Base-by-base conservation (phyloP, 2,329 filamentous ascomycete species). In the Penicillium capsulatum region DNA sequence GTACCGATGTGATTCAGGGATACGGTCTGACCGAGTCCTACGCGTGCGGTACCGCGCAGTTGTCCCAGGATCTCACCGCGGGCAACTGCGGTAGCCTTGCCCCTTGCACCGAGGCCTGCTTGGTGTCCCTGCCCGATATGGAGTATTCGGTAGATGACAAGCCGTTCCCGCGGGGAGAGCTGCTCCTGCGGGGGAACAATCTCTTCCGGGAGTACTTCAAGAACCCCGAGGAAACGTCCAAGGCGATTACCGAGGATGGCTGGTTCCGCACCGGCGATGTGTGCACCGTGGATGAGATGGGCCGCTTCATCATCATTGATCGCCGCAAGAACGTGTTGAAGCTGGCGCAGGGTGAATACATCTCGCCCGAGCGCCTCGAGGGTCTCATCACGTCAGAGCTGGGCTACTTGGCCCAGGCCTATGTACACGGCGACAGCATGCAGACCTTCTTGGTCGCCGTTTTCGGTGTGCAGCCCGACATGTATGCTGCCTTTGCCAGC, bases 271-370 rank as follows among this genome's bases (percentile, higher is more conserved):
- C 89, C 0, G 92, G 92, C 39, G 92, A 98, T 58, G 91, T 98
- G 51, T 87, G 81, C 59, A 79, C 82, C 49, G 75, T 98, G 16
- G 92, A 98, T 66, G 81, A 81, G 52, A 67, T 86, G 59, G 92
- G 92, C 47, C 86, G 90, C 45, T 84, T 97, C 73, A 82, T 80
- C 67, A 94, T 98, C 66, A 84, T 98, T 57, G 92, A 98, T 67
- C 89, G 92, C 57, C 84, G 89, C 70, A 98, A 98, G 84, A 97
- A 97, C 68, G 87, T 98, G n/a, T 80, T 98, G 61, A 98, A 98
- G 77, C 80, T 98, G 40, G 83, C 91, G 0, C 92, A 98, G 68
- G 92, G 92, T 64, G 92, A 98, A 71, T 98, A 98, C 69, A 88
- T 98, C 58, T 95, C 90, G 1, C 92, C 92, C 10, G 92, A 98